phyloP scores from a whole-genome alignment of 345 rosid species.

The Eutrema japonicum region DNA sequence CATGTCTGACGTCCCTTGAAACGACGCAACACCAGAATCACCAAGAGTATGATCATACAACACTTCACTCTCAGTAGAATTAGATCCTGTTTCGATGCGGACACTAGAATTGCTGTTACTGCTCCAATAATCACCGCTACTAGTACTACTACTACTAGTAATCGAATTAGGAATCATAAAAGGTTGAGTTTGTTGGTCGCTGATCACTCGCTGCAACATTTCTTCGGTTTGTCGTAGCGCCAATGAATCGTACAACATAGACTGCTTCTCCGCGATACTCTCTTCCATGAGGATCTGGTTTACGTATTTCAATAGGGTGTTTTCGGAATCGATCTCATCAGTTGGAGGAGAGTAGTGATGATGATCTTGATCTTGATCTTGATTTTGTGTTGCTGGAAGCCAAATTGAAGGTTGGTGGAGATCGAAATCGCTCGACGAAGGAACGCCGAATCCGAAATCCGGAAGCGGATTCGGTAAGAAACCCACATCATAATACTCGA shows the following conservation, averaged over 20 bases:
- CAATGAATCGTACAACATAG: constrained; percentile 55
- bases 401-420: constrained; percentile 29
- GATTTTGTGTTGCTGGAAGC: constrained; percentile 28
- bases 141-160: constrained; percentile 34
- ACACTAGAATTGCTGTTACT: constrained; percentile 26
- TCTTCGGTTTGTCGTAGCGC: constrained; percentile 70
- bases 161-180: constrained; percentile 35
- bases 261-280: constrained; percentile 57
- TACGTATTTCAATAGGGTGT: constrained; percentile 62
- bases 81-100: constrained; percentile 17
- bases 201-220: constrained; percentile 64
- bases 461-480: constrained; percentile 36
- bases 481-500: constrained; percentile 39
- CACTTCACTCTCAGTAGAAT: constrained; percentile 42
- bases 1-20: constrained; percentile 25
- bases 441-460: constrained; percentile 40
- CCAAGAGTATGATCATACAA: constrained; percentile 12
- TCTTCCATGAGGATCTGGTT: constrained; percentile 79
- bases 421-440: constrained; percentile 40
- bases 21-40: constrained; percentile 31
- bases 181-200: constrained; percentile 45
- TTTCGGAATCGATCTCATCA: constrained; percentile 54
- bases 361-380: neutral
- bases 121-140: constrained; percentile 27
- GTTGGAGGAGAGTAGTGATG: constrained; percentile 35